Conservation (phyloP, 2,329 filamentous ascomycete genomes). For the Diplocarpon mali region DNA sequence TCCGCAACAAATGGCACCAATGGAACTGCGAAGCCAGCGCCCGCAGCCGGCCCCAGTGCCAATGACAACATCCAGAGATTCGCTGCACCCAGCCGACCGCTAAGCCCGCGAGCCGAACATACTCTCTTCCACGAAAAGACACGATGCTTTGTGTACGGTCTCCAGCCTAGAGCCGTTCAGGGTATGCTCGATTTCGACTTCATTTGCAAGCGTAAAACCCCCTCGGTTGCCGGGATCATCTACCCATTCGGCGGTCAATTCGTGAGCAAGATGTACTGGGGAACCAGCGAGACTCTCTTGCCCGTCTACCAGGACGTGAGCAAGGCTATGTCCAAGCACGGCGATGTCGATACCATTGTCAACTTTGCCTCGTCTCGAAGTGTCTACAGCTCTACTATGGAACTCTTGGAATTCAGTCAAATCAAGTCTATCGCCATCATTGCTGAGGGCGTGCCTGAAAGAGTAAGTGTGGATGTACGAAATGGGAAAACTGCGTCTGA, state of each 20-base stretch:
- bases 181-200: constrained; percentile 99
- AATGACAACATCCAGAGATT: constrained; percentile 99
- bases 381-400: constrained; percentile 97
- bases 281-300: constrained; percentile 95
- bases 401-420: constrained; percentile 93
- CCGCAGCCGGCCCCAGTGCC: constrained; percentile 39
- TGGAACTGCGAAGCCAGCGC: constrained; percentile 34
- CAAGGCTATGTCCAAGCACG: constrained; percentile 94
- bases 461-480: constrained; percentile 49
- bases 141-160: constrained; percentile 98
- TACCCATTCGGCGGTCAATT: constrained; percentile 99
- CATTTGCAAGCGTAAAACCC: constrained; percentile 97
- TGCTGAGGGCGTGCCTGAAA: constrained; percentile 96
- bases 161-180: constrained; percentile 88
- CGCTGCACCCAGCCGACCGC: constrained; percentile 77
- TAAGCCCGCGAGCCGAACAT: constrained; percentile 80
- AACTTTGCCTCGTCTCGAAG: constrained; percentile 99
- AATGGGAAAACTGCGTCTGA: constrained; percentile 19
- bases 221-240: constrained; percentile 97
- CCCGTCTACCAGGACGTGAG: constrained; percentile 92
- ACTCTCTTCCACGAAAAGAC: constrained; percentile 99
- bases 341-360: constrained; percentile 92
- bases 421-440: constrained; percentile 99
- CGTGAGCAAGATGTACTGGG: constrained; percentile 99
- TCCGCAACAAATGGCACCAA: constrained; percentile 27